Percentiles rank a stretch among this genome's conserved stretches.
Conservation (phyloP, 345 rosid species). For the Cardamine resedifolia region DNA sequence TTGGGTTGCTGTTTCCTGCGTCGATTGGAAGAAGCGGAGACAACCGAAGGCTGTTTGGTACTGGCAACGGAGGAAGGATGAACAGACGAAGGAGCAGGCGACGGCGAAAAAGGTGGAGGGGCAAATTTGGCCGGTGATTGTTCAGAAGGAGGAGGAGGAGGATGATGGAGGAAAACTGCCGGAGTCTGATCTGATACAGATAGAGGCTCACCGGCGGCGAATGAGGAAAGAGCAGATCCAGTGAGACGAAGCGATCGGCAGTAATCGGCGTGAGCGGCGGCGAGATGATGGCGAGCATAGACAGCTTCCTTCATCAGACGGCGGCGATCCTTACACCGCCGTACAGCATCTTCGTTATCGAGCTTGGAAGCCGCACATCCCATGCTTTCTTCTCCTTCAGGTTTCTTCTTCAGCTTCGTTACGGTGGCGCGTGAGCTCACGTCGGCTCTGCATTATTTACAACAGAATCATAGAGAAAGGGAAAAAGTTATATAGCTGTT, state of each 20-base stretch:
- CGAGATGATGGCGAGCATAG: slow-evolving; percentile 77
- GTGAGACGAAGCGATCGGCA: slow-evolving; percentile 82
- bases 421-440: slow-evolving; percentile 32
- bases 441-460: slow-evolving; percentile 7
- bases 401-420: slow-evolving; percentile 1
- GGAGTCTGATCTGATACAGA: slow-evolving; percentile 84
- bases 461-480: slow-evolving; percentile 7
- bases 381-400: slow-evolving; percentile 41
- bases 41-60: slow-evolving; percentile 54
- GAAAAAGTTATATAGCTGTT: slow-evolving; percentile 6
- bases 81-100: slow-evolving; percentile 39
- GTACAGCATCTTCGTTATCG: slow-evolving; percentile 85
- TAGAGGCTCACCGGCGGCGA: slow-evolving; percentile 76
- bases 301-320: slow-evolving; percentile 91
- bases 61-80: slow-evolving; percentile 42
- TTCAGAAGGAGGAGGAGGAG: slow-evolving; percentile 24
- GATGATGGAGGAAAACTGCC: slow-evolving; percentile 65
- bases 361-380: slow-evolving; percentile 92
- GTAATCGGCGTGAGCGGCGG: slow-evolving; percentile 90
- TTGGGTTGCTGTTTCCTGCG: slow-evolving; percentile 33
- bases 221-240: slow-evolving; percentile 79
- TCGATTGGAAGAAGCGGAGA: slow-evolving; percentile 43
- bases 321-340: slow-evolving; percentile 92
- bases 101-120: slow-evolving; percentile 45
- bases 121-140: slow-evolving; percentile 14